A percentile compares a stretch with the other conserved stretches of the same genome.
phyloP scores from a whole-genome alignment of 305 asterid species.

The Petunia hybrid region DNA sequence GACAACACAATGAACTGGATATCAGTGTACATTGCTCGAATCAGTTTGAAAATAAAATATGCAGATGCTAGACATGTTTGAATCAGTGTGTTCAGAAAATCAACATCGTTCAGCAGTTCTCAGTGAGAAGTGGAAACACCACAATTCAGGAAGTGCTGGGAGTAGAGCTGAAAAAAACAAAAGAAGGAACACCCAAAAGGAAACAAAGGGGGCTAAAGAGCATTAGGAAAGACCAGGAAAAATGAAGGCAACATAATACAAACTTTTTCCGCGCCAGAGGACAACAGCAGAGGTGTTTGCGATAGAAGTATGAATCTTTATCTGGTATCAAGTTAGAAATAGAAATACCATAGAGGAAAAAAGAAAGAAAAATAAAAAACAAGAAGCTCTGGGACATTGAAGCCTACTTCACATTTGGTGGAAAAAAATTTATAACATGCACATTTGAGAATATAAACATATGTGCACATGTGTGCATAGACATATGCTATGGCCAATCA shows the following conservation, averaged over 20 bases:
- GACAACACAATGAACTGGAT: background rate
- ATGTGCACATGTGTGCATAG: background rate
- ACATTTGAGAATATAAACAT: background rate
- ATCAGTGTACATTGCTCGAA: background rate
- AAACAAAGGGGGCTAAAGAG: background rate
- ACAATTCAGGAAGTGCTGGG: background rate
- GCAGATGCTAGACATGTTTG: no score
- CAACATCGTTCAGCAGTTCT: background rate
- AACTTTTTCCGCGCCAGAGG: background rate
- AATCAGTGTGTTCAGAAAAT: no score
- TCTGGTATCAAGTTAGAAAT: background rate
- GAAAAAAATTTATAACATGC: background rate
- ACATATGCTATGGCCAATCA: conserved; percentile 31
- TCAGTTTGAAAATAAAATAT: background rate
- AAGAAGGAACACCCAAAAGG: no score
- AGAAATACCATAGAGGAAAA: background rate
- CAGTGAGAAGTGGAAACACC: background rate
- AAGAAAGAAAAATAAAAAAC: background rate
- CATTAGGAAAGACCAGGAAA: background rate
- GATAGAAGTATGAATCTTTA: background rate
- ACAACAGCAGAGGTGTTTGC: background rate
- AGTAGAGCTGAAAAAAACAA: background rate
- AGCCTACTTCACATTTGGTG: background rate
- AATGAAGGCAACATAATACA: background rate
- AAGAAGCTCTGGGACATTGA: background rate